Evolutionary conservation across 2,329 filamentous ascomycete genomes (phyloP).

Genomic region (Scedosporium dehoogii): DNA sequence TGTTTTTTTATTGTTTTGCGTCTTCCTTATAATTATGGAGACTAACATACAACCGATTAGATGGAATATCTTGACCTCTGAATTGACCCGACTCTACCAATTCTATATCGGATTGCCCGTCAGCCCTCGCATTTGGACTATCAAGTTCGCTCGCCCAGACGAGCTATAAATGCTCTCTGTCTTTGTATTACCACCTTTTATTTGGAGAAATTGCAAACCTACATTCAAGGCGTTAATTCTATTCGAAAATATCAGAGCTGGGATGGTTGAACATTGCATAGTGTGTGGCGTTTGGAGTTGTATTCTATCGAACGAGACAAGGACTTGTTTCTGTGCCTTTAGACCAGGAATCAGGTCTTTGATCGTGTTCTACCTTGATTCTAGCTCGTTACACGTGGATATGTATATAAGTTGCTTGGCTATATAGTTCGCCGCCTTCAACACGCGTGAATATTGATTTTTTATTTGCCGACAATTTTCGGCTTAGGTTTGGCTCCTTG

Average conservation of each 20-base stretch:
- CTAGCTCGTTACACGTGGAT: neutral
- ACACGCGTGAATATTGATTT: neutral
- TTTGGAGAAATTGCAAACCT: neutral
- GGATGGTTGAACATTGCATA: neutral
- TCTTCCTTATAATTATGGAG: neutral
- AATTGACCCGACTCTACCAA: conserved; percentile 36
- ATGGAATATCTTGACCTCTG: conserved; percentile 32
- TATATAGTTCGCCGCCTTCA: neutral
- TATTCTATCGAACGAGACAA: neutral
- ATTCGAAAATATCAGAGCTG: neutral
- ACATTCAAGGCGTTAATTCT: neutral
- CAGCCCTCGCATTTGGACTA: conserved; percentile 34
- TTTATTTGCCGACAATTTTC: neutral
- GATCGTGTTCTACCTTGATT: neutral
- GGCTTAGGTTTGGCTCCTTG: too few relatives aligned
- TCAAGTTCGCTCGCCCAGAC: conserved; percentile 33
- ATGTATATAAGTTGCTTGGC: neutral
- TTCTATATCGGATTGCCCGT: conserved; percentile 44
- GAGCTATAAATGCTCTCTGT: conserved; percentile 25
- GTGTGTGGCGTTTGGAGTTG: neutral
- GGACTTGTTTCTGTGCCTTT: neutral
- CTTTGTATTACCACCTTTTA: neutral
- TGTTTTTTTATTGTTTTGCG: neutral
- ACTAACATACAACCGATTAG: conserved; percentile 17
- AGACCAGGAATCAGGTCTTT: neutral